Percentiles rank a stretch among this genome's conserved stretches.
phyloP scores from a whole-genome alignment of 1,284 basidiomycete genomes.

The Porodaedalea pini region DNA sequence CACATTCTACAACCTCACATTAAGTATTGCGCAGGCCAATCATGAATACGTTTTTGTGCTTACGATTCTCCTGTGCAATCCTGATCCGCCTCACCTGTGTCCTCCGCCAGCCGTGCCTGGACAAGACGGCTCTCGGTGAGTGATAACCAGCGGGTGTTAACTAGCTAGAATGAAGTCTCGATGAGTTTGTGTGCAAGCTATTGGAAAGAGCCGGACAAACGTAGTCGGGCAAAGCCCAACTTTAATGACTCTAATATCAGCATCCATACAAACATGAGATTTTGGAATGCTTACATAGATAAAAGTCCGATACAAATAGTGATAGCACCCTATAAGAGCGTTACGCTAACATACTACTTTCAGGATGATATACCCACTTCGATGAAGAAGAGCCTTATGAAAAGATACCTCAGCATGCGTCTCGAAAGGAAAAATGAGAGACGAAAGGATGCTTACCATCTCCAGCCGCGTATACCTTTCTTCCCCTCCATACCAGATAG shows the following conservation, averaged over 20 bases:
- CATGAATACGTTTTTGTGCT: constrained; percentile 16
- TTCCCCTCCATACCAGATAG: constrained; percentile 42
- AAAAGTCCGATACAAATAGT: constrained; percentile 21
- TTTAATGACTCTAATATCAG: constrained; percentile 14
- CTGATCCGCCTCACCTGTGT: constrained; percentile 37
- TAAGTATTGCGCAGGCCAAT: background rate
- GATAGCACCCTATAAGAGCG: constrained; percentile 19
- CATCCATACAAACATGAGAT: background rate
- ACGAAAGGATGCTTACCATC: constrained; percentile 26
- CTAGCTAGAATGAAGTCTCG: constrained; percentile 17
- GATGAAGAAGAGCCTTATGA: constrained; percentile 27
- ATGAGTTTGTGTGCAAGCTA: background rate
- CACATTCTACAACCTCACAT: constrained; percentile 19
- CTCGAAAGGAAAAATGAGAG: background rate
- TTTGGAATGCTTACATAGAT: constrained; percentile 15
- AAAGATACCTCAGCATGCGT: background rate
- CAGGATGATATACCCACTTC: constrained; percentile 20
- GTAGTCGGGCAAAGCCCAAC: constrained; percentile 28
- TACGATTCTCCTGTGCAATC: constrained; percentile 31
- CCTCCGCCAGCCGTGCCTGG: constrained; percentile 43
- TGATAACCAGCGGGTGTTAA: constrained; percentile 42
- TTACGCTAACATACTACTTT: background rate
- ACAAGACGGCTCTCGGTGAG: constrained; percentile 39
- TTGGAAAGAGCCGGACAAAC: constrained; percentile 15
- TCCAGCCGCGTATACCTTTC: constrained; percentile 42